Evolutionary conservation across 176 grass and related monocot genomes (phyloP).

Genomic region (barley (Hordeum vulgare)): DNA sequence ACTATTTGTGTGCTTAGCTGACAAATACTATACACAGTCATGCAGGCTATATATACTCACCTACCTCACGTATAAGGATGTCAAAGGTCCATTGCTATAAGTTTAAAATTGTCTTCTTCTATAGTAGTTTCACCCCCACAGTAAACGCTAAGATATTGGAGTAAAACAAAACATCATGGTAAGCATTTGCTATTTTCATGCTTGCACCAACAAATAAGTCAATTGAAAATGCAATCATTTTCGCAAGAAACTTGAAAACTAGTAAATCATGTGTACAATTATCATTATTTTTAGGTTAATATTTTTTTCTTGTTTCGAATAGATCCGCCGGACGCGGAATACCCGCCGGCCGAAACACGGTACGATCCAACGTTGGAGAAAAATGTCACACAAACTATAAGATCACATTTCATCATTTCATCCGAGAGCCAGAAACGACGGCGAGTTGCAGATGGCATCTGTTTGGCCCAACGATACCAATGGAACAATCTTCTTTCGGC

Average conservation of each 20-base stretch:
- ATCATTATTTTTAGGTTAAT: neutral
- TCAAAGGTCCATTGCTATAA: neutral
- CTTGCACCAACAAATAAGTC: neutral
- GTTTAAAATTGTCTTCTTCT: neutral
- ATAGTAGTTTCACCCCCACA: neutral
- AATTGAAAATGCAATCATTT: neutral
- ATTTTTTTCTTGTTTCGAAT: too few relatives aligned
- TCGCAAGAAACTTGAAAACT: neutral
- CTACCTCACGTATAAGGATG: neutral
- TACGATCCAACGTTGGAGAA: too few relatives aligned
- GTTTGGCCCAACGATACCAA: too few relatives aligned
- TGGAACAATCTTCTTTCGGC: too few relatives aligned
- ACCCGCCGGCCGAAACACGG: too few relatives aligned
- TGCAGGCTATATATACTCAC: neutral
- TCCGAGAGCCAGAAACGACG: too few relatives aligned
- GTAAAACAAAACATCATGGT: neutral
- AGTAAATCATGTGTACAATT: neutral
- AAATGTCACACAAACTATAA: too few relatives aligned
- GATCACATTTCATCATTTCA: too few relatives aligned
- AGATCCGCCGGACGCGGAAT: too few relatives aligned
- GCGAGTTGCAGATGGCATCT: too few relatives aligned
- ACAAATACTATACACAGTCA: neutral
- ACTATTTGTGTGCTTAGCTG: neutral
- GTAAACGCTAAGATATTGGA: neutral
- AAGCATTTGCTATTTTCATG: neutral